phyloP scores from a whole-genome alignment of 2,329 filamentous ascomycete species.

The Diaporthe aspalathi region DNA sequence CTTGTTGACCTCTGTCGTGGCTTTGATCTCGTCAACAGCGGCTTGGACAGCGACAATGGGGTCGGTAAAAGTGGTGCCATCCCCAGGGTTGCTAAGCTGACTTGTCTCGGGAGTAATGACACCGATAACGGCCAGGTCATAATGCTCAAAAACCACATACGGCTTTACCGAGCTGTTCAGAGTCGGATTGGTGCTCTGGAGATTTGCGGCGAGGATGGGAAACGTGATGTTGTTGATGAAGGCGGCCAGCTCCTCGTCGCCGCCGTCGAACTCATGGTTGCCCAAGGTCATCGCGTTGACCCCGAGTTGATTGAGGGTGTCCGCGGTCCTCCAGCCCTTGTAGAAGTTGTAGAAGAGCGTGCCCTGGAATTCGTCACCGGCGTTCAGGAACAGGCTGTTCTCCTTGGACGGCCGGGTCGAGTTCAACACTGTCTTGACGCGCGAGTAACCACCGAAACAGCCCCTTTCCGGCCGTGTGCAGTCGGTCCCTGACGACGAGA shows the following conservation, averaged over 20 bases:
- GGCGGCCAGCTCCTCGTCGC: constrained; percentile 70
- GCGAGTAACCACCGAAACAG: constrained; percentile 73
- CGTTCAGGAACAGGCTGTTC: constrained; percentile 73
- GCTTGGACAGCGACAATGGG: constrained; percentile 68
- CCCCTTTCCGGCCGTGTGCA: constrained; percentile 67
- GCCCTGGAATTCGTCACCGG: constrained; percentile 77
- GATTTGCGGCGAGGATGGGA: constrained; percentile 72
- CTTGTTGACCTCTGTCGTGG: constrained; percentile 70
- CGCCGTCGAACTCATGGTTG: constrained; percentile 75
- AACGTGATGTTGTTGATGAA: constrained; percentile 74
- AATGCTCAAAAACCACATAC: constrained; percentile 72
- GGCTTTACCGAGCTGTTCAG: constrained; percentile 74
- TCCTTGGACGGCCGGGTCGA: constrained; percentile 66
- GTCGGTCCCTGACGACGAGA: constrained; percentile 69
- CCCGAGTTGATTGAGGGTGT: constrained; percentile 72
- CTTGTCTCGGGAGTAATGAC: constrained; percentile 69
- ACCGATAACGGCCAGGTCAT: constrained; percentile 72
- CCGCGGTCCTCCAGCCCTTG: constrained; percentile 74
- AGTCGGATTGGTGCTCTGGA: constrained; percentile 68
- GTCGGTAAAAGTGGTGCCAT: constrained; percentile 69
- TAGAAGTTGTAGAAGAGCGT: constrained; percentile 77
- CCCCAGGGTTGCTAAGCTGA: constrained; percentile 67
- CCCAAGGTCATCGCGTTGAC: constrained; percentile 76
- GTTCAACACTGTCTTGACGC: constrained; percentile 71
- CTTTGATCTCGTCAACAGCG: constrained; percentile 70